These are phyloP conservation scores for Westerdykella ornata DNA, from an alignment of 2,329 filamentous ascomycete genomes.

Conservation along the genomic window DNA sequence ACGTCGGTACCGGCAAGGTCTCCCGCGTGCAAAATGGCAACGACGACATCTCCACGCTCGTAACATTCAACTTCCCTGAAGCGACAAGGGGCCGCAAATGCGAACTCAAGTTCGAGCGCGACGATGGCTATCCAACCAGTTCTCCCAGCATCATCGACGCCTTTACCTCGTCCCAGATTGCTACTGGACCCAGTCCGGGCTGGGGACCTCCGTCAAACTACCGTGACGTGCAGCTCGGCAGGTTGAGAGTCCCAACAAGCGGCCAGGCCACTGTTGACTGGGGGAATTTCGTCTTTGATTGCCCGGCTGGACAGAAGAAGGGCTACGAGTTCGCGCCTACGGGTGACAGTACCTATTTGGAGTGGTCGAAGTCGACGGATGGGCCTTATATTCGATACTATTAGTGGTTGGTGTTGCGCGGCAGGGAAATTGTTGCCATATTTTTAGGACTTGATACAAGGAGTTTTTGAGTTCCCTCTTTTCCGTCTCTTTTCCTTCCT, in stretches of 20 bases:
- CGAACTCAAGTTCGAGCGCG: neutral
- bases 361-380: neutral
- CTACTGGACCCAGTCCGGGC: neutral
- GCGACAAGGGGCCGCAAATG: neutral
- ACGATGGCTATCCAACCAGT: neutral
- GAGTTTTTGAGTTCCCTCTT: too few relatives aligned
- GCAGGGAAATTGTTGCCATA: too few relatives aligned
- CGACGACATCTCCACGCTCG: neutral
- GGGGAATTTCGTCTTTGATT: neutral
- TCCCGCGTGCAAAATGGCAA: neutral
- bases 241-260: neutral
- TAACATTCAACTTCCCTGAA: neutral
- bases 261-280: neutral
- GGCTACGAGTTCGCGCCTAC: constrained; percentile 1
- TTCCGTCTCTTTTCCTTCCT: too few relatives aligned
- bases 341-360: neutral
- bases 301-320: neutral
- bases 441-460: too few relatives aligned
- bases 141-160: neutral
- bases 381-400: neutral
- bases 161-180: neutral
- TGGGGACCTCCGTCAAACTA: constrained; percentile 2
- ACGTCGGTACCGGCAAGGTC: neutral
- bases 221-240: constrained; percentile 1
- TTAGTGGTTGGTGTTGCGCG: too few relatives aligned